Conservation (phyloP, 2,329 filamentous ascomycete genomes). For the Ophiobolus disseminans region DNA sequence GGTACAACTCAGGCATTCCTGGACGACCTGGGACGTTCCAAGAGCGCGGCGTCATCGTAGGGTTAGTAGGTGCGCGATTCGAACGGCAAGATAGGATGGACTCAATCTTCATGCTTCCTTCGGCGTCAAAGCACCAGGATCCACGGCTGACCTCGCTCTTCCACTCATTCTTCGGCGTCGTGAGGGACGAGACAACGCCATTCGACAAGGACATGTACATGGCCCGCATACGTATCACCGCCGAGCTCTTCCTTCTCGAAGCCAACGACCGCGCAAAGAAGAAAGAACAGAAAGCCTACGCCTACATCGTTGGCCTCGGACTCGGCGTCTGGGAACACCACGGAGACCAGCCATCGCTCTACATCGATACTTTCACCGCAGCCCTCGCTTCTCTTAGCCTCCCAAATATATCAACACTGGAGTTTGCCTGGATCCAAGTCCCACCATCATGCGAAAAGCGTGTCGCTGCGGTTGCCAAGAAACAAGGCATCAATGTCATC, state of each 20-base stretch:
- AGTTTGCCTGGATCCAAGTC: slow-evolving; percentile 11
- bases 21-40: slow-evolving; percentile 5
- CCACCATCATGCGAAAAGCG: neutral
- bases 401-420: slow-evolving; percentile 9
- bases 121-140: neutral
- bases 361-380: slow-evolving; percentile 10
- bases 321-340: slow-evolving; percentile 10
- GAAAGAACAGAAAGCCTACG: slow-evolving; percentile 3
- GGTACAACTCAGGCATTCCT: slow-evolving; percentile 2
- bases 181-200: neutral
- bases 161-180: slow-evolving; percentile 2
- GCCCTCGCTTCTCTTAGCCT: slow-evolving; percentile 3
- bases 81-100: slow-evolving; percentile 10
- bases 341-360: slow-evolving; percentile 1
- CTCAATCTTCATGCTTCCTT: slow-evolving; percentile 4
- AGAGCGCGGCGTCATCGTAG: slow-evolving; percentile 10
- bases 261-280: slow-evolving; percentile 10
- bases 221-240: slow-evolving; percentile 8
- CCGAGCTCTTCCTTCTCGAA: slow-evolving; percentile 10
- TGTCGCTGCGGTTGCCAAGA: neutral
- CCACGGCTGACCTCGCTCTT: slow-evolving; percentile 1
- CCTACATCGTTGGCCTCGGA: slow-evolving; percentile 12
- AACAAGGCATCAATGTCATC: slow-evolving; percentile 11
- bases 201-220: slow-evolving; percentile 8
- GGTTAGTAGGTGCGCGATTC: slow-evolving; percentile 12